Evolutionary conservation across 2,329 filamentous ascomycete species (phyloP).

Genomic region (Penicillium sp.): DNA sequence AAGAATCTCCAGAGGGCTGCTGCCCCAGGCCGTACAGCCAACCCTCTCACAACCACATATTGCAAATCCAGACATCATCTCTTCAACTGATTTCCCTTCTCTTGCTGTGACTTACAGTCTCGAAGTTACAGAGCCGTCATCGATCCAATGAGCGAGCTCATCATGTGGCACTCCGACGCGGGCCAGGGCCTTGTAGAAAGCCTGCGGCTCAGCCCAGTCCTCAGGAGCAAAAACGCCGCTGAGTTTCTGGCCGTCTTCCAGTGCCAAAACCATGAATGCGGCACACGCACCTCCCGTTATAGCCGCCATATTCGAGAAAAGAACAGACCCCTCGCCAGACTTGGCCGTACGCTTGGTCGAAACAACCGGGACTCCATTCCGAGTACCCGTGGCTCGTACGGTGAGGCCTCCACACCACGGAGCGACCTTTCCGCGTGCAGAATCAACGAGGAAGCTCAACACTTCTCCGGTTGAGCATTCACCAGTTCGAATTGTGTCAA

Average conservation of each 20-base stretch:
- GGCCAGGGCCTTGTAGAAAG: neutral
- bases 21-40: neutral
- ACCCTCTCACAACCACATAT: neutral
- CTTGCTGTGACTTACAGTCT: neutral
- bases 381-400: neutral
- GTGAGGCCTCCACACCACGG: neutral
- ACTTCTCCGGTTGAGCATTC: neutral
- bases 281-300: neutral
- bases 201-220: slow-evolving; percentile 3
- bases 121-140: neutral
- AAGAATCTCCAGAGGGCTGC: neutral
- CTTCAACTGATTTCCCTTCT: neutral
- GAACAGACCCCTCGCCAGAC: neutral
- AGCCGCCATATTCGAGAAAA: neutral
- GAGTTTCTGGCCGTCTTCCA: slow-evolving; percentile 2
- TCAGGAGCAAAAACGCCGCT: neutral
- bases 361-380: neutral
- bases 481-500: slow-evolving; percentile 1
- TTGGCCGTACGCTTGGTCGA: neutral
- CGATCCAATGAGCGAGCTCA: neutral
- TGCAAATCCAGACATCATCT: neutral
- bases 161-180: slow-evolving; percentile 3
- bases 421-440: neutral
- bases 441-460: neutral
- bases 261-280: slow-evolving; percentile 1